Conservation (phyloP, 2,329 filamentous ascomycete species). For the Fusarium ramigenum region DNA sequence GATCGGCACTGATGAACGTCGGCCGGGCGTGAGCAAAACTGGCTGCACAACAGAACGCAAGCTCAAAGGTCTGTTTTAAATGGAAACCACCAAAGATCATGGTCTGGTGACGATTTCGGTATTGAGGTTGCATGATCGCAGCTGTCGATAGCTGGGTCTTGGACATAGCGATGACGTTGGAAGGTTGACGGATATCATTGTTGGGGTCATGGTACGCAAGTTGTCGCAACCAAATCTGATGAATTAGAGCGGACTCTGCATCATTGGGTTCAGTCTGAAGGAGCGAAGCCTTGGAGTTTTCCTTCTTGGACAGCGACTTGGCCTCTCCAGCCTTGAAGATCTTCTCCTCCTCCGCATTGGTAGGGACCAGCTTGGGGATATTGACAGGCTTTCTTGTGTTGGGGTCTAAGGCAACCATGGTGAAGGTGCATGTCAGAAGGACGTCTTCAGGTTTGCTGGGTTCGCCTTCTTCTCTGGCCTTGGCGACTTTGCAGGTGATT, state of each 20-base stretch:
- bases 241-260: constrained; percentile 43
- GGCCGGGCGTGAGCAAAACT: constrained; percentile 46
- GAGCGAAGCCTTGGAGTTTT: constrained; percentile 36
- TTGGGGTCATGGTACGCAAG: constrained; percentile 44
- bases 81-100: constrained; percentile 48
- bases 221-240: constrained; percentile 44
- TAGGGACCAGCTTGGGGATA: constrained; percentile 37
- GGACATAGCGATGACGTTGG: constrained; percentile 42
- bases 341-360: constrained; percentile 43
- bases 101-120: constrained; percentile 43
- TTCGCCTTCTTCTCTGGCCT: constrained; percentile 69
- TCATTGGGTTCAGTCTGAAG: constrained; percentile 44
- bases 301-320: constrained; percentile 42
- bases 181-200: constrained; percentile 37
- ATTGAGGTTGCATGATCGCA: constrained; percentile 46
- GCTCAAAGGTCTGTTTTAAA: constrained; percentile 46
- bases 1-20: constrained; percentile 45
- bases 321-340: constrained; percentile 42
- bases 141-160: constrained; percentile 43
- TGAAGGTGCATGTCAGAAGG: constrained; percentile 54
- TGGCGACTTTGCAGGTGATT: constrained; percentile 77
- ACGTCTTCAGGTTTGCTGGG: constrained; percentile 55
- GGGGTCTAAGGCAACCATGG: constrained; percentile 45
- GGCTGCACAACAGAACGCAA: constrained; percentile 45
- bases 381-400: constrained; percentile 42